Percentiles rank a stretch among this genome's conserved stretches.
Evolutionary conservation across 176 grass and related monocot genomes (phyloP).

Genomic region (Ampelocalamus luodianensis): DNA sequence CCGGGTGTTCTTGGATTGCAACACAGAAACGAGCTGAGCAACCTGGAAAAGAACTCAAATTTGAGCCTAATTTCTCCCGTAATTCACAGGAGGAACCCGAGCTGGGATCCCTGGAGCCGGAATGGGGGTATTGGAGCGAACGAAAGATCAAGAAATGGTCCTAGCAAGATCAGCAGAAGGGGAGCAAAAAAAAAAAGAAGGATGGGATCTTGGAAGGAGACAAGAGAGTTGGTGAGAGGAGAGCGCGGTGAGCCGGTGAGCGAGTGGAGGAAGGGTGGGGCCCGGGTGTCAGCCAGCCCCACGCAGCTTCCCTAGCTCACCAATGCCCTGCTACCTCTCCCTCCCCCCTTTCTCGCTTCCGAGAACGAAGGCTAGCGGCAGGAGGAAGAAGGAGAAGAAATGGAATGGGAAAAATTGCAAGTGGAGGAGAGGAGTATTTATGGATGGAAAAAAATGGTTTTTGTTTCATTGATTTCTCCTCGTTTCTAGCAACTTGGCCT

Average conservation of each 20-base stretch:
- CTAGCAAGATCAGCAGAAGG: slow-evolving; percentile 37
- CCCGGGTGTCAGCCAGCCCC: slow-evolving; percentile 42
- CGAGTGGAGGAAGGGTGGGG: slow-evolving; percentile 39
- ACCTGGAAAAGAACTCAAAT: slow-evolving; percentile 21
- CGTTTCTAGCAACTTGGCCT: slow-evolving; percentile 23
- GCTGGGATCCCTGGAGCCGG: slow-evolving; percentile 43
- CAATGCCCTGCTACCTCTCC: slow-evolving; percentile 39
- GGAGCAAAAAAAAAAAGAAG: not conserved
- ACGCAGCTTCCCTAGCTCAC: slow-evolving; percentile 56
- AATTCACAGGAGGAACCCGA: not conserved
- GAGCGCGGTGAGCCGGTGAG: slow-evolving; percentile 50
- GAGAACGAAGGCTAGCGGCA: slow-evolving; percentile 36
- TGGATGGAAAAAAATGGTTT: not conserved
- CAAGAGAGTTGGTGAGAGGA: slow-evolving; percentile 61
- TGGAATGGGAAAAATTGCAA: slow-evolving; percentile 36
- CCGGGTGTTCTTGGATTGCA: slow-evolving; percentile 32
- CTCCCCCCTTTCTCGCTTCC: slow-evolving; percentile 54
- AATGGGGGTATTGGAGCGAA: slow-evolving; percentile 35
- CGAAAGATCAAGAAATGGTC: slow-evolving; percentile 63
- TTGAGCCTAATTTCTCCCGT: not conserved
- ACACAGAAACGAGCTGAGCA: not conserved
- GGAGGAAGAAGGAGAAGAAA: slow-evolving; percentile 28
- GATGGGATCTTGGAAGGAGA: slow-evolving; percentile 66
- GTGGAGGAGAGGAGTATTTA: slow-evolving; percentile 41
- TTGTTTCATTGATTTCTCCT: not conserved